Evolutionary conservation across 2,329 filamentous ascomycete genomes (phyloP).

Genomic region (Pleomassaria siparia): DNA sequence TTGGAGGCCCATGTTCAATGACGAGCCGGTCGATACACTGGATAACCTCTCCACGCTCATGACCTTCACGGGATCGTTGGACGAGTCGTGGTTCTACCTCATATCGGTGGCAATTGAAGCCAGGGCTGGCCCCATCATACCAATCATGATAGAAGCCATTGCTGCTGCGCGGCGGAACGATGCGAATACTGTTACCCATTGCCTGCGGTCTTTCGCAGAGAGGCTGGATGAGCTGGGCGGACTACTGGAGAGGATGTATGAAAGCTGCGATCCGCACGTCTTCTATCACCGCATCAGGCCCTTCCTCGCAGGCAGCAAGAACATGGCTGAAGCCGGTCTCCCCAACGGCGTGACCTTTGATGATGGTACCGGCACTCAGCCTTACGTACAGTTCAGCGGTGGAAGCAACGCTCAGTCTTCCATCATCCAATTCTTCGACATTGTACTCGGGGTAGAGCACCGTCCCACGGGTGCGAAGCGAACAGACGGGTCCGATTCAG

Average conservation of each 20-base stretch:
- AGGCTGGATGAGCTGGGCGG: slow-evolving; percentile 79
- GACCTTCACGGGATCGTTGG: slow-evolving; percentile 90
- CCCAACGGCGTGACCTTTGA: slow-evolving; percentile 88
- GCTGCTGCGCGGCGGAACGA: slow-evolving; percentile 73
- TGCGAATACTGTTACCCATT: slow-evolving; percentile 69
- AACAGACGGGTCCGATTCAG: slow-evolving; percentile 34
- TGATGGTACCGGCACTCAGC: slow-evolving; percentile 66
- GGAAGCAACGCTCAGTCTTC: slow-evolving; percentile 98
- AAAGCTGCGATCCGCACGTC: slow-evolving; percentile 88
- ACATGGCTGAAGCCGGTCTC: slow-evolving; percentile 92
- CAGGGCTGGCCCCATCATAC: slow-evolving; percentile 81
- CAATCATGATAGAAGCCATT: slow-evolving; percentile 87
- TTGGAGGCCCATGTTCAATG: slow-evolving; percentile 85
- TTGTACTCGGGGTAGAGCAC: slow-evolving; percentile 86
- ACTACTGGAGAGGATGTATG: slow-evolving; percentile 86
- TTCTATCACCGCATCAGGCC: slow-evolving; percentile 98
- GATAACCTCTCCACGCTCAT: slow-evolving; percentile 85
- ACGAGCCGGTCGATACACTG: slow-evolving; percentile 78
- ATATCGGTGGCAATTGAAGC: slow-evolving; percentile 95
- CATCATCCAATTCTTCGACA: slow-evolving; percentile 95
- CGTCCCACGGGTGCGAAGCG: slow-evolving; percentile 78
- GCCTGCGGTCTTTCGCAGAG: slow-evolving; percentile 81
- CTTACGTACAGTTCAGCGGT: slow-evolving; percentile 83
- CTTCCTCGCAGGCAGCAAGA: slow-evolving; percentile 93
- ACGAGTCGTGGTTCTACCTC: slow-evolving; percentile 99